These are phyloP conservation scores for Aspergillus carbonarius DNA, from an alignment of 2,329 filamentous ascomycete genomes.

Conservation along the genomic window DNA sequence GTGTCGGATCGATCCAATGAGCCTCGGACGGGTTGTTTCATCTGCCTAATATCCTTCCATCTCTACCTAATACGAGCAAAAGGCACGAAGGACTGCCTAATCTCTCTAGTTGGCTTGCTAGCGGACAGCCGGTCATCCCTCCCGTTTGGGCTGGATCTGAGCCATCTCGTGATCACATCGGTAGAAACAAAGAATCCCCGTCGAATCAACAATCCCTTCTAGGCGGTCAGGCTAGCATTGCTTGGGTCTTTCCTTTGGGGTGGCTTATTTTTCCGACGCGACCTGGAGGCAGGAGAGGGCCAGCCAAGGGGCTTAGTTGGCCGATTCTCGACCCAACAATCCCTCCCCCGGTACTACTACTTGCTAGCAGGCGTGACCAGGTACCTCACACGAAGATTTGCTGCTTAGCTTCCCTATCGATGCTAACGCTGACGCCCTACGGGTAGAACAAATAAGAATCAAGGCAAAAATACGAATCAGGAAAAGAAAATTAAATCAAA, in stretches of 20 bases:
- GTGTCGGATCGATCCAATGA: not conserved
- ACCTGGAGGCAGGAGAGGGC: not conserved
- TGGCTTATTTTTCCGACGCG: slow-evolving; percentile 6
- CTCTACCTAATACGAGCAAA: not conserved
- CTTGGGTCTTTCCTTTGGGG: slow-evolving; percentile 2
- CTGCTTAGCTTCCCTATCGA: not conserved
- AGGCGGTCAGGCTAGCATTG: slow-evolving; percentile 6
- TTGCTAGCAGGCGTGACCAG: not conserved
- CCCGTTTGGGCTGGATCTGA: not conserved
- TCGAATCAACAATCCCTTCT: not conserved
- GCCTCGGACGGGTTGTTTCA: not conserved
- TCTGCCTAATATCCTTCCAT: not conserved
- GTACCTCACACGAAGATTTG: not conserved
- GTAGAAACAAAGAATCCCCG: not conserved
- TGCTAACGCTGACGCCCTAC: not conserved
- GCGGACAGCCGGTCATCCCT: not conserved
- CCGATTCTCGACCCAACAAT: slow-evolving; percentile 1
- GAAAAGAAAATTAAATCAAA: not conserved
- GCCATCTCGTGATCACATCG: not conserved
- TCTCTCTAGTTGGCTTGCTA: not conserved
- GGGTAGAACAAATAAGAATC: not conserved
- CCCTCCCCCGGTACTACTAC: not conserved
- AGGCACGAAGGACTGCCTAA: too few species aligned
- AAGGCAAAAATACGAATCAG: not conserved
- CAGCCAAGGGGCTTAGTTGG: not conserved